phyloP scores from a whole-genome alignment of 208 protist genomes.

The Crithidia sp. region DNA sequence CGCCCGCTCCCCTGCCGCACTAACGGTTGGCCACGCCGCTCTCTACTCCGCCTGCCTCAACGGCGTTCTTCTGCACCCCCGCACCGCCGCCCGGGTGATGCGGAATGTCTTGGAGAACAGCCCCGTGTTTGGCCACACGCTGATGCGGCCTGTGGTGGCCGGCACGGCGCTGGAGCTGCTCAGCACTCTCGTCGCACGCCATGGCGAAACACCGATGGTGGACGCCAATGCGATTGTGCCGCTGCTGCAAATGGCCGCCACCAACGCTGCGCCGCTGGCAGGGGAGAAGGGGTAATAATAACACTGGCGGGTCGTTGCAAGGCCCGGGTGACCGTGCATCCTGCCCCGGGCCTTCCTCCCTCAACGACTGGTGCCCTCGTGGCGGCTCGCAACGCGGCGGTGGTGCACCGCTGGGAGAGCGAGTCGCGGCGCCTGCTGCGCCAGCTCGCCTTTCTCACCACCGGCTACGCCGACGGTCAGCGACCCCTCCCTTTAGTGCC shows the following conservation, averaged over 20 bases:
- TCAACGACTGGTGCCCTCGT: neutral
- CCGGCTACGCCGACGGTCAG: constrained; percentile 28
- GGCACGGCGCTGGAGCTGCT: constrained; percentile 63
- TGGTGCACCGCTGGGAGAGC: constrained; percentile 34
- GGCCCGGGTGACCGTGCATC: too few species aligned
- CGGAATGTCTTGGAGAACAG: constrained; percentile 81
- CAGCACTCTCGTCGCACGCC: constrained; percentile 25
- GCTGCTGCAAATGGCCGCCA: constrained; percentile 41
- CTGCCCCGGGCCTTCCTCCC: neutral
- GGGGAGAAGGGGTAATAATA: neutral
- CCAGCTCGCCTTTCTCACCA: constrained; percentile 64
- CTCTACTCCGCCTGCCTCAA: constrained; percentile 79
- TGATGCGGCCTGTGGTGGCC: constrained; percentile 74
- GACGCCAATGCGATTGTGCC: constrained; percentile 80
- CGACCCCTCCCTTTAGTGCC: constrained; percentile 32
- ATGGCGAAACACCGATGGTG: constrained; percentile 63
- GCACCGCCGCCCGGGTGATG: constrained; percentile 50
- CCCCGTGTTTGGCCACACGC: constrained; percentile 59
- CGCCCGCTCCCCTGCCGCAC: neutral
- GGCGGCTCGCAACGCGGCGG: neutral
- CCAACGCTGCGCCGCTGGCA: neutral
- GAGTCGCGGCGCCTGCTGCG: constrained; percentile 55
- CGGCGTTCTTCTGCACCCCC: constrained; percentile 80
- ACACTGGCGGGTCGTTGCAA: constrained; percentile 3
- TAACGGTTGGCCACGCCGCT: constrained; percentile 31